Conservation (phyloP, 2,329 filamentous ascomycete genomes). For the Pseudogymnoascus pannorum region DNA sequence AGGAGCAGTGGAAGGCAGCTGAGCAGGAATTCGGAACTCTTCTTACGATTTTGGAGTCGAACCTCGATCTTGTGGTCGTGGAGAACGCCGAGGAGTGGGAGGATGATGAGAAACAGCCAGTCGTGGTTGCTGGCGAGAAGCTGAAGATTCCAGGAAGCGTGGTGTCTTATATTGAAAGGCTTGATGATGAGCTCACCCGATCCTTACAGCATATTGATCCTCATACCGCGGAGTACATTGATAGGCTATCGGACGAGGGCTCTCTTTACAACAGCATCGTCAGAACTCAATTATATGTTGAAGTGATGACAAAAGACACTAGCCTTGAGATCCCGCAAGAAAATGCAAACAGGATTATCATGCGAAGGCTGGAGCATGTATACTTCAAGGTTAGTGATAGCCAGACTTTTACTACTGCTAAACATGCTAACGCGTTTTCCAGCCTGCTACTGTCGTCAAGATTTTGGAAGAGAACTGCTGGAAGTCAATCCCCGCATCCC, state of each 20-base stretch:
- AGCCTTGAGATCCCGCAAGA: slow-evolving; percentile 73
- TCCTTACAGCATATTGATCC: slow-evolving; percentile 98
- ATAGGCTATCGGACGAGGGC: slow-evolving; percentile 85
- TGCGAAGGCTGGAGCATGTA: slow-evolving; percentile 90
- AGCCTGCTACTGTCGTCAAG: slow-evolving; percentile 83
- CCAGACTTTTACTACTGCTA: slow-evolving; percentile 16
- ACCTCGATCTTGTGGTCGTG: slow-evolving; percentile 74
- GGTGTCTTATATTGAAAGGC: slow-evolving; percentile 86
- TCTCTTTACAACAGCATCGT: slow-evolving; percentile 88
- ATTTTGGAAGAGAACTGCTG: slow-evolving; percentile 93
- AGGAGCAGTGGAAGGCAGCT: slow-evolving; percentile 95
- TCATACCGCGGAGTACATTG: slow-evolving; percentile 97
- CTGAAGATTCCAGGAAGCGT: slow-evolving; percentile 91
- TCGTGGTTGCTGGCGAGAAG: slow-evolving; percentile 63
- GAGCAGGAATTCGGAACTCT: slow-evolving; percentile 78
- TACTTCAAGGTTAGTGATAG: slow-evolving; percentile 77
- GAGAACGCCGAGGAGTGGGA: slow-evolving; percentile 98
- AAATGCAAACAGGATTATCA: slow-evolving; percentile 83
- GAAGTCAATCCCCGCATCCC: slow-evolving; percentile 63
- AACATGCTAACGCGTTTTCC: slow-evolving; percentile 19
- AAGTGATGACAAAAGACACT: slow-evolving; percentile 64
- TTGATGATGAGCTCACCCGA: slow-evolving; percentile 94
- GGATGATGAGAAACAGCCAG: slow-evolving; percentile 89
- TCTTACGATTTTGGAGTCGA: slow-evolving; percentile 69
- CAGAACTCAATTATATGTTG: slow-evolving; percentile 80